phyloP scores from a whole-genome alignment of 495 filamentous ascomycete genomes.

The Aspergillus sclerotiicarbonarius region DNA sequence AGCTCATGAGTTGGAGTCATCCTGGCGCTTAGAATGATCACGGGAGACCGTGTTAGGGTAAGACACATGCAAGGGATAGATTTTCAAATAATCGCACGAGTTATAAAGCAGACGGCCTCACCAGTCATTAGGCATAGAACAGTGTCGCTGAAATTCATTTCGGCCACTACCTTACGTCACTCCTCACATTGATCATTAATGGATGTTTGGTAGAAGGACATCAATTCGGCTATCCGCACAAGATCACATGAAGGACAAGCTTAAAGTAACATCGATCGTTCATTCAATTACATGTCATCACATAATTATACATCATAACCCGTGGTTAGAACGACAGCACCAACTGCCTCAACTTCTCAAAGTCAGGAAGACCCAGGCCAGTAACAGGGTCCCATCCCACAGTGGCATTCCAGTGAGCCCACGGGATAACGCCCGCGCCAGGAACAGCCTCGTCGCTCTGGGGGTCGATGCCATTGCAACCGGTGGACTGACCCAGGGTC shows the following conservation, averaged over 20 bases:
- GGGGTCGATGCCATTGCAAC: conserved; percentile 42
- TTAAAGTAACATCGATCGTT: background rate
- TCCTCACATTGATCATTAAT: too few species aligned
- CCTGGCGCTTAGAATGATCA: too few species aligned
- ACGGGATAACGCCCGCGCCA: conserved; percentile 15
- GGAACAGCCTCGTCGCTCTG: conserved; percentile 1
- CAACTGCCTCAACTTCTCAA: conserved; percentile 6
- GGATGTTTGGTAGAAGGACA: too few species aligned
- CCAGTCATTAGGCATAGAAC: too few species aligned
- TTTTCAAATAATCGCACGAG: too few species aligned
- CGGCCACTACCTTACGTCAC: too few species aligned
- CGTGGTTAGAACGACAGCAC: background rate
- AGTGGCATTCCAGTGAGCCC: conserved; percentile 20
- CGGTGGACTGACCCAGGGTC: conserved; percentile 45
- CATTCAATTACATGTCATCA: background rate
- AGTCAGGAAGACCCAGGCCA: background rate
- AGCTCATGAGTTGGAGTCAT: too few species aligned
- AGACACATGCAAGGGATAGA: too few species aligned
- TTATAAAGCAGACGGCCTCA: too few species aligned
- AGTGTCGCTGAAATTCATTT: too few species aligned
- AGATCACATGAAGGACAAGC: background rate
- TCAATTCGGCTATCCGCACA: too few species aligned
- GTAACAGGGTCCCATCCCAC: conserved; percentile 7
- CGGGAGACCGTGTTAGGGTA: too few species aligned
- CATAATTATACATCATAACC: background rate